Evolutionary conservation across 2,329 filamentous ascomycete species (phyloP), one percentile per base, ranked within the genome.

Genomic region (Verruconis gallopava): DNA sequence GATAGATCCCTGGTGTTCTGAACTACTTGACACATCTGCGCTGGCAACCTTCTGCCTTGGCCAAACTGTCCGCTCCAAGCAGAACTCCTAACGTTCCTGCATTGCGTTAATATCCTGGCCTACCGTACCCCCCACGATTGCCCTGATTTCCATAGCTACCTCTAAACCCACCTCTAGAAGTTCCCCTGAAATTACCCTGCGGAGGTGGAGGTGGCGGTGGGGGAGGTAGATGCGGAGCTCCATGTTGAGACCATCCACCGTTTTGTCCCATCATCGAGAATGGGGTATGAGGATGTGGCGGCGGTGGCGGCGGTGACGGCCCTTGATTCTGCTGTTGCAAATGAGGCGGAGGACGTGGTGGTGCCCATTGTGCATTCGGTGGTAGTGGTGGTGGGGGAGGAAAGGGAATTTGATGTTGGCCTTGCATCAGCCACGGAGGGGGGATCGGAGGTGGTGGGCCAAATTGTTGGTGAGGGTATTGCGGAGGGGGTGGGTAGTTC

Each of bases 401-500:
- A 6, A 30, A 20, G n/a, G 30, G 28, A 34, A 20, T 20, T 40
- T 34, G 38, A 32, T 33, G 19, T 18, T 15, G 17, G 13, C 38
- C 38, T 37, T 34, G 28, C 12, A 11, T 18, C 9, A 2, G n/a
- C n/a, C n/a, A n/a, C n/a, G n/a, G 4, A 32, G 38, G 22, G 17
- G 33, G 40, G 9, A 28, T 21, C 3, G 40, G 30, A 4, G 40
- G 40, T 25, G 40, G 28, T 15, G 40, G 33, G 18, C 33, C 18
- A 30, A 20, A 25, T 28, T 21, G 21, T 12, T 28, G 38, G 3
- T 40, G 38, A 21, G 32, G 21, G 18, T 18, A 33, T 17, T 20
- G 40, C 21, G 40, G 40, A 4, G 40, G 40, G 21, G 40, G 34
- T 11, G 34, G 17, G n/a, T n/a, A n/a, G n/a, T n/a, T n/a, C n/a